A percentile compares a stretch with the other conserved stretches of the same genome.
Conservation (phyloP, 2,329 filamentous ascomycete species). For the Nemania abortiva region DNA sequence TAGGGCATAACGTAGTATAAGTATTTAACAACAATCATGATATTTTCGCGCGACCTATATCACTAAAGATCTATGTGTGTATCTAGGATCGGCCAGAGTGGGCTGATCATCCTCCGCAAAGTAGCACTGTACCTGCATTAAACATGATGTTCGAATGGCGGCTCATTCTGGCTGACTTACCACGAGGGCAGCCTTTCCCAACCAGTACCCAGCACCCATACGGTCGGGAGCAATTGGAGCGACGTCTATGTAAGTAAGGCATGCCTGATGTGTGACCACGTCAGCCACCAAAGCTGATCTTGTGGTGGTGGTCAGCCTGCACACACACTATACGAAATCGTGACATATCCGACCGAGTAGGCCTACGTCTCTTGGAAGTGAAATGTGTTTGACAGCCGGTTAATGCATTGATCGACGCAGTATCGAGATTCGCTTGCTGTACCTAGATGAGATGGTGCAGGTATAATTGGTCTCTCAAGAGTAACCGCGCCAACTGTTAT, state of each 20-base stretch:
- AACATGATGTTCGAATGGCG: slow-evolving; percentile 23
- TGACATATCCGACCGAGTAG: not conserved
- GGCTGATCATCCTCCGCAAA: slow-evolving; percentile 14
- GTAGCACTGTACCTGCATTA: slow-evolving; percentile 39
- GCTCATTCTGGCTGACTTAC: slow-evolving; percentile 27
- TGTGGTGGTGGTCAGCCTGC: slow-evolving; percentile 30
- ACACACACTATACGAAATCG: slow-evolving; percentile 1
- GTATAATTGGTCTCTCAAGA: slow-evolving; percentile 8
- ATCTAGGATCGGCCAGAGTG: slow-evolving; percentile 8
- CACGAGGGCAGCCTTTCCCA: slow-evolving; percentile 10
- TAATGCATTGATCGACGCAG: not conserved
- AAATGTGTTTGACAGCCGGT: not conserved
- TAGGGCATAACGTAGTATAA: too few relatives aligned
- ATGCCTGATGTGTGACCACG: slow-evolving; percentile 22
- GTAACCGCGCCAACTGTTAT: not conserved
- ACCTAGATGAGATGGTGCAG: slow-evolving; percentile 11
- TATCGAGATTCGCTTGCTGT: slow-evolving; percentile 4
- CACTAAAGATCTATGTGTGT: too few relatives aligned
- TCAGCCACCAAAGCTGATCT: slow-evolving; percentile 31
- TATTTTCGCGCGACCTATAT: not conserved
- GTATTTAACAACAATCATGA: not conserved
- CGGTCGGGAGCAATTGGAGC: slow-evolving; percentile 22
- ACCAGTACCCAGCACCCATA: slow-evolving; percentile 30
- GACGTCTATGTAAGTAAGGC: slow-evolving; percentile 15
- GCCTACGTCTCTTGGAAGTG: not conserved